Conservation (phyloP, 1,139 yeast species). For the Debaryomycetaceae sp. region DNA sequence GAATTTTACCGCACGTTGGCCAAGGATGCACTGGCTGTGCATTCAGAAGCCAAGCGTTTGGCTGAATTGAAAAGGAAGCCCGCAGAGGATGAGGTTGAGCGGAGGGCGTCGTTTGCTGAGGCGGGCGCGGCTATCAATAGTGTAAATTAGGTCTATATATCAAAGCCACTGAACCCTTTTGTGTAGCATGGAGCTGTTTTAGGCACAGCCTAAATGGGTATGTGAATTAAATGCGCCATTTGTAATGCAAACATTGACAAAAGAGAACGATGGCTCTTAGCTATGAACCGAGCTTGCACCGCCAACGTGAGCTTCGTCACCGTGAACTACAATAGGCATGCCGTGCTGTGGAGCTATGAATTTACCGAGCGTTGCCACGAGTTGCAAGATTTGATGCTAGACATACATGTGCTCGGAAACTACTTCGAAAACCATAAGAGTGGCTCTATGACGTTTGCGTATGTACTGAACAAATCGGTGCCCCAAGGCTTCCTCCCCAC, state of each 20-base stretch:
- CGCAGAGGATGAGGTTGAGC: too few relatives aligned
- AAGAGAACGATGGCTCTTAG: too few relatives aligned
- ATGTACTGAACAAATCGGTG: neutral
- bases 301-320: too few relatives aligned
- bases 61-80: conserved; percentile 51
- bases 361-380: conserved; percentile 2
- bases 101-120: too few relatives aligned
- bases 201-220: too few relatives aligned
- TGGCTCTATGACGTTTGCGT: neutral
- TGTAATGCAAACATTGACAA: too few relatives aligned
- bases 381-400: conserved; percentile 5
- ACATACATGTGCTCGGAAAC: conserved; percentile 4
- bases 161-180: too few relatives aligned
- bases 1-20: conserved; percentile 48
- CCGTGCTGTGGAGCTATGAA: conserved; percentile 3
- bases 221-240: too few relatives aligned
- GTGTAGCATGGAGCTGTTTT: too few relatives aligned
- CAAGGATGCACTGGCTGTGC: conserved; percentile 59
- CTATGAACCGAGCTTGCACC: too few relatives aligned
- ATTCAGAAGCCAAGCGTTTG: conserved; percentile 67
- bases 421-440: conserved; percentile 1
- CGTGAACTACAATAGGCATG: conserved; percentile 3
- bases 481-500: neutral
- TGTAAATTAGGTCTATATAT: too few relatives aligned
- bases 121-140: too few relatives aligned